Evolutionary conservation across 306 rosid genomes (phyloP).

Genomic region (Cicer cuneatum): DNA sequence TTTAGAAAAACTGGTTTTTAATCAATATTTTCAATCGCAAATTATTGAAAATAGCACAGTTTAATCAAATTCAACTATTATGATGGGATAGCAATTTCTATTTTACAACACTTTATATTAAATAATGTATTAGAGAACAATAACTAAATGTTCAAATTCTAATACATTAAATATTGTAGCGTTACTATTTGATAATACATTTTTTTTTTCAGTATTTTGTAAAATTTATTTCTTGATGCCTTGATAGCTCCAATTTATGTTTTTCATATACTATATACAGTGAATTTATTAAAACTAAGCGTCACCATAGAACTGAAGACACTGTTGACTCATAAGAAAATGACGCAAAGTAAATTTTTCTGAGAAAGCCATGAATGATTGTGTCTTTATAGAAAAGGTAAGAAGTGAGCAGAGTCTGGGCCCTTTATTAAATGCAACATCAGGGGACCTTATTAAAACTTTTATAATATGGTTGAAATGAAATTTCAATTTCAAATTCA

Average conservation of each 20-base stretch:
- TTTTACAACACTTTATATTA: no score
- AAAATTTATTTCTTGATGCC: neutral
- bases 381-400: slow-evolving; percentile 34
- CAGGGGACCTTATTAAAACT: slow-evolving; percentile 32
- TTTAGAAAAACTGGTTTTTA: no score
- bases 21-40: no score
- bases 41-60: no score
- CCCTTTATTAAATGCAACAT: slow-evolving; percentile 33
- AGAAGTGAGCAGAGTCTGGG: slow-evolving; percentile 36
- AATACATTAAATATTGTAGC: no score
- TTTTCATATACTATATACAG: slow-evolving; percentile 25
- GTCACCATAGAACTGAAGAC: neutral
- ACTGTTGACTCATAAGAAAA: slow-evolving; percentile 16
- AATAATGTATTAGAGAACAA: no score
- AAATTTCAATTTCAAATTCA: slow-evolving; percentile 45
- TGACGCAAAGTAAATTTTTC: slow-evolving; percentile 27
- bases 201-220: no score
- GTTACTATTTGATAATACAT: no score
- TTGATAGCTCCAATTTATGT: neutral
- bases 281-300: slow-evolving; percentile 10
- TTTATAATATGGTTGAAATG: slow-evolving; percentile 36
- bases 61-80: no score
- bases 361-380: slow-evolving; percentile 22
- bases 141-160: no score
- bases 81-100: no score